Conservation (phyloP, 2,329 filamentous ascomycete genomes). For the Colletotrichum noveboracense region DNA sequence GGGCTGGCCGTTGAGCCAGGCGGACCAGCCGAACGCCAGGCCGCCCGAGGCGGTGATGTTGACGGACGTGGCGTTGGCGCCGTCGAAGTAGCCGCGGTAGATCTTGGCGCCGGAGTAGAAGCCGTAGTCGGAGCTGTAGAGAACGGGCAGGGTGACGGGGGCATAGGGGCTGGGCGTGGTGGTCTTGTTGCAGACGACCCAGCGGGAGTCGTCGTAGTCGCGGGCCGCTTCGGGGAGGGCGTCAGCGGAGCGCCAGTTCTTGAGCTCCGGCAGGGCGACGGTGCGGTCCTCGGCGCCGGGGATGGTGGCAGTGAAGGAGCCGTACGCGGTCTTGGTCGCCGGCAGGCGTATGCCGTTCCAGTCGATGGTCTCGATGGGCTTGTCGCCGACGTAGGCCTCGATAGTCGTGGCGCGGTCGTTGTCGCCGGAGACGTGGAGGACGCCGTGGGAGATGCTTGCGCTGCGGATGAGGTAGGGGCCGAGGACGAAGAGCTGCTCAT, state of each 20-base stretch:
- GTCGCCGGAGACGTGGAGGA: slow-evolving; percentile 70
- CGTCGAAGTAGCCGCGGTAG: slow-evolving; percentile 73
- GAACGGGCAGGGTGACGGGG: slow-evolving; percentile 65
- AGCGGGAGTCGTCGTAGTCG: slow-evolving; percentile 71
- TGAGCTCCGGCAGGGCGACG: slow-evolving; percentile 61
- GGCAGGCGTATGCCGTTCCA: slow-evolving; percentile 45
- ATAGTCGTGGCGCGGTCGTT: slow-evolving; percentile 71
- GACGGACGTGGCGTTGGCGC: slow-evolving; percentile 65
- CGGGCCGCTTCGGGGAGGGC: slow-evolving; percentile 71
- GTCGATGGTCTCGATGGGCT: slow-evolving; percentile 70
- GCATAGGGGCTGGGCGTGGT: slow-evolving; percentile 65
- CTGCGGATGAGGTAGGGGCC: slow-evolving; percentile 69
- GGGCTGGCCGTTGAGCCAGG: slow-evolving; percentile 71
- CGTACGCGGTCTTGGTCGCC: slow-evolving; percentile 42
- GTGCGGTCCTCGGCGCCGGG: slow-evolving; percentile 43
- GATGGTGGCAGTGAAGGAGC: slow-evolving; percentile 54
- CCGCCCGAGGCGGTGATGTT: slow-evolving; percentile 69
- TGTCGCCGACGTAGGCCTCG: slow-evolving; percentile 47
- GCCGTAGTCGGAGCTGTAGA: slow-evolving; percentile 78
- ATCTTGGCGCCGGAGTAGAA: slow-evolving; percentile 73
- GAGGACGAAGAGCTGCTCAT: slow-evolving; percentile 62
- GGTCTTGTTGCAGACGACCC: slow-evolving; percentile 64
- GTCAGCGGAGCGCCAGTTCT: slow-evolving; percentile 73
- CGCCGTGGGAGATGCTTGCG: slow-evolving; percentile 57
- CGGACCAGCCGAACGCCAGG: slow-evolving; percentile 67